Base-by-base conservation (phyloP, 192 early-diverging fungal species). In the Backusella morwellensis region DNA sequence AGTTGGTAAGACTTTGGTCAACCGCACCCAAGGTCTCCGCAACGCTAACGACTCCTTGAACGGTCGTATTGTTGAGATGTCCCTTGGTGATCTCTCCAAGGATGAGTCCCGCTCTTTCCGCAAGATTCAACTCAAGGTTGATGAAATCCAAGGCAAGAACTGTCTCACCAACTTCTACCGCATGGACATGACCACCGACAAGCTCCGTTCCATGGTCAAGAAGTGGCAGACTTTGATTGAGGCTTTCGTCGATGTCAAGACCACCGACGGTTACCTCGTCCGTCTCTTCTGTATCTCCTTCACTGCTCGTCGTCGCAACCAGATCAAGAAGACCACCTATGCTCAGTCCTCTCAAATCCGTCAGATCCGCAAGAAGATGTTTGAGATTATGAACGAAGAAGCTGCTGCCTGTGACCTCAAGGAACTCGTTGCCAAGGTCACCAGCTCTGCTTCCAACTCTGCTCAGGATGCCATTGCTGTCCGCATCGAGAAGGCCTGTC, bases 101-200 rank as follows among this genome's bases (percentile, higher is more conserved):
- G 90, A 91, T 75, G 93, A 93, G 83, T 93, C 97, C 79, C 93
- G 95, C 85, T 84, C 92, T 69, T 99, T 95, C 95, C 92, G 98
- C 84, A 99, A 99, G 94, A 88, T 99, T 86, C 93, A 96, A 90
- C 94, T 99, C 79, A 90, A 78, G 76, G 92, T 98, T 81, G 95
- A 99, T 87, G 97, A 99, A 87, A 92, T 99, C 83, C 91, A 93
- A 80, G 98, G 98, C 83, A 96, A 95, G 89, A 98, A 96, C 94
- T 95, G 95, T 90, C 92, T 99, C 75, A 99, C 98, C 93, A 97
- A 97, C 93, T 99, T 99, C 93, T 92, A 99, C 92, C 92, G 97
- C 82, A 98, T 99, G 97, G 94, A 96, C 90, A 96, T 99, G 88
- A 98, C 98, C 86, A 94, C 96, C 74, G 98, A 99, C 92, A 99